These are phyloP conservation scores for Wickerhamomyces rabaulensis DNA, from an alignment of 805 yeast species.

Conservation along the genomic window DNA sequence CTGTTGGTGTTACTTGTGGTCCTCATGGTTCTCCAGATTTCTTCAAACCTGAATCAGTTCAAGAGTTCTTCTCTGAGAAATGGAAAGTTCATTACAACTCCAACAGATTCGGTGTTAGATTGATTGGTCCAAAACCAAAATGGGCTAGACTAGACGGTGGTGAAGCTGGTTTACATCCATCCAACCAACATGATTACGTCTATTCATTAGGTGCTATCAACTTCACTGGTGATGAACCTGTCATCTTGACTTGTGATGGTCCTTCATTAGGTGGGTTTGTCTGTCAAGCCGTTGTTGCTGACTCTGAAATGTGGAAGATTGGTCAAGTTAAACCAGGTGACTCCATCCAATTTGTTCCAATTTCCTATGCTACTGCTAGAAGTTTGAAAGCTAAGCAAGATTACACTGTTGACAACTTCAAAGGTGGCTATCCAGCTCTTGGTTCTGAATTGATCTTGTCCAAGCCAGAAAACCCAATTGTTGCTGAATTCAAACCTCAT, in stretches of 20 bases:
- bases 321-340: conserved; percentile 98
- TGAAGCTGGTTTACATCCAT: conserved; percentile 96
- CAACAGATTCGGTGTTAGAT: conserved; percentile 91
- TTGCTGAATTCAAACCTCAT: conserved; percentile 45
- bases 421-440: conserved; percentile 33
- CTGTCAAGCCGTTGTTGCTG: conserved; percentile 92
- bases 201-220: conserved; percentile 95
- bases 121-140: conserved; percentile 91
- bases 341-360: conserved; percentile 70
- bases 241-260: conserved; percentile 93
- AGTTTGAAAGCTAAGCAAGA: conserved; percentile 60
- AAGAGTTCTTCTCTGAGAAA: conserved; percentile 64
- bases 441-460: conserved; percentile 29
- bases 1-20: conserved; percentile 90
- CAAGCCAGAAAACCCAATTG: conserved; percentile 63
- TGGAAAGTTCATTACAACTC: conserved; percentile 98
- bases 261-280: conserved; percentile 98
- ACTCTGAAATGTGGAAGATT: conserved; percentile 97
- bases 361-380: conserved; percentile 64
- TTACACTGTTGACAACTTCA: conserved; percentile 36
- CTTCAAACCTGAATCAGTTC: conserved; percentile 69
- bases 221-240: conserved; percentile 98
- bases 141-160: conserved; percentile 98
- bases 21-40: conserved; percentile 98
- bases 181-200: conserved; percentile 97